Evolutionary conservation across 2,329 filamentous ascomycete species (phyloP).

Genomic region (Microdochium bolleyi): DNA sequence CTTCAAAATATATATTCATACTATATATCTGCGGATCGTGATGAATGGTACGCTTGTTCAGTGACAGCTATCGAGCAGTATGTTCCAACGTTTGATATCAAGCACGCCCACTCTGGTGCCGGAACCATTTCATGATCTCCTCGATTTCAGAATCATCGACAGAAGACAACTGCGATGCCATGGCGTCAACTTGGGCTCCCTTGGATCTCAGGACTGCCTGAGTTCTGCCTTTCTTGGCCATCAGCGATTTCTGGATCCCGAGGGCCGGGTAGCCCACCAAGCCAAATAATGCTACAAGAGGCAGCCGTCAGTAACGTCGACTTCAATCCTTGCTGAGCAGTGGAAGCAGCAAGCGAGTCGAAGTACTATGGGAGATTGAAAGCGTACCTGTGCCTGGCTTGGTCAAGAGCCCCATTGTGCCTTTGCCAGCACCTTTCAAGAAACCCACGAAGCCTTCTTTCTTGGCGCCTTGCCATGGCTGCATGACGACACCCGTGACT

Average conservation of each 20-base stretch:
- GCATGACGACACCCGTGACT: conserved; percentile 17
- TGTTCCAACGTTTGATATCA: not conserved
- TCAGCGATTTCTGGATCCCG: conserved; percentile 22
- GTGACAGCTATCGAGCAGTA: not conserved
- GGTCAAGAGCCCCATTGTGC: conserved; percentile 12
- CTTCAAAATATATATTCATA: not conserved
- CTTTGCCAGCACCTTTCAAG: conserved; percentile 24
- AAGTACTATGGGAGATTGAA: not conserved
- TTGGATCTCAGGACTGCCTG: conserved; percentile 1
- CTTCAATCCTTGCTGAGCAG: not conserved
- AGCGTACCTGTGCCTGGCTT: conserved; percentile 16
- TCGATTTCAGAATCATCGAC: not conserved
- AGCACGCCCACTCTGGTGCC: not conserved
- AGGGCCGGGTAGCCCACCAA: conserved; percentile 22
- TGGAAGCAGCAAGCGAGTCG: not conserved
- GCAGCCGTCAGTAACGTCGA: not conserved
- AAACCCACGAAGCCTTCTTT: conserved; percentile 21
- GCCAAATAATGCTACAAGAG: conserved; percentile 11
- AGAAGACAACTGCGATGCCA: not conserved
- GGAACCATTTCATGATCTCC: not conserved
- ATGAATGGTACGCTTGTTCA: not conserved
- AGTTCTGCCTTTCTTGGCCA: conserved; percentile 20
- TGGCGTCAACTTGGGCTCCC: not conserved
- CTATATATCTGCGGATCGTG: not conserved
- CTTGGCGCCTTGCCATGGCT: conserved; percentile 20